Evolutionary conservation across 1,284 basidiomycete genomes (phyloP).

Genomic region (Cystobasidium slooffiae): DNA sequence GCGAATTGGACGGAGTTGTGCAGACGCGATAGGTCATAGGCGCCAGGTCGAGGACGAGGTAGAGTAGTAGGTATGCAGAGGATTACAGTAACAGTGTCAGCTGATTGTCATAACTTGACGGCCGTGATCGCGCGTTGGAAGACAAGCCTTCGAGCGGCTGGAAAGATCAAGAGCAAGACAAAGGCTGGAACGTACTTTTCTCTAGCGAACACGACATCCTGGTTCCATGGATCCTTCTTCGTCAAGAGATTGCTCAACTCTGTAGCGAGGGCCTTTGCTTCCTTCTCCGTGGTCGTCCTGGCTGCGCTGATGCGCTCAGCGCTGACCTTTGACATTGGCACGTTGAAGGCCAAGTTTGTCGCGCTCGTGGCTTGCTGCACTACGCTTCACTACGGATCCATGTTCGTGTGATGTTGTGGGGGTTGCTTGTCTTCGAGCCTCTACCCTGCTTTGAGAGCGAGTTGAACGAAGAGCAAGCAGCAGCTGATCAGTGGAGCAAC

Average conservation of each 20-base stretch:
- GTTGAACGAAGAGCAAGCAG: no score
- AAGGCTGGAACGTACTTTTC: slow-evolving; percentile 67
- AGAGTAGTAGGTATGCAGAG: neutral
- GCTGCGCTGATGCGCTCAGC: slow-evolving; percentile 27
- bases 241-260: slow-evolving; percentile 65
- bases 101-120: neutral
- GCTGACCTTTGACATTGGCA: slow-evolving; percentile 16
- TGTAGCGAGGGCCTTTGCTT: slow-evolving; percentile 53
- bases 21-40: neutral
- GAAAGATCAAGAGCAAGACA: neutral
- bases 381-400: neutral
- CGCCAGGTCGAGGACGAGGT: neutral
- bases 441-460: no score
- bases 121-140: slow-evolving; percentile 8
- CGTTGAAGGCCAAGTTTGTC: slow-evolving; percentile 12
- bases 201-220: slow-evolving; percentile 78
- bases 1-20: neutral
- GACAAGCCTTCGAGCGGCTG: neutral
- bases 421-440: no score
- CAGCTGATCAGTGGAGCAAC: no score
- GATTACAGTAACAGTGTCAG: neutral
- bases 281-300: slow-evolving; percentile 47
- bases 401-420: no score
- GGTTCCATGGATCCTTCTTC: slow-evolving; percentile 74
- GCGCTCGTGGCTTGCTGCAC: neutral